Evolutionary conservation across 345 rosid species (phyloP).

Genomic region (Populus tremula): DNA sequence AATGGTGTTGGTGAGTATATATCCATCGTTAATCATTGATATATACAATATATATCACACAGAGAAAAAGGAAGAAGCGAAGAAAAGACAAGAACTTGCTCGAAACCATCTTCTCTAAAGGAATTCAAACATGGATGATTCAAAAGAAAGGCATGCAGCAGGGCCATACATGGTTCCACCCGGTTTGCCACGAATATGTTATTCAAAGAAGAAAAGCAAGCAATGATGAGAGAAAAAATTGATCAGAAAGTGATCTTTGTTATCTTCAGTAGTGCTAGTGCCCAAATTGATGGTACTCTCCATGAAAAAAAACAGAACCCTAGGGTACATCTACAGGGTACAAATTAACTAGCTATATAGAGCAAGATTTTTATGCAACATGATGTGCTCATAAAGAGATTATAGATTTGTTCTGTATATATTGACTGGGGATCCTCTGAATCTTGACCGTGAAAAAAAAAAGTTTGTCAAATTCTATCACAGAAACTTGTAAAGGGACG

Average conservation of each 20-base stretch:
- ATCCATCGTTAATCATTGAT: slow-evolving; percentile 8
- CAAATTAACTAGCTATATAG: no score
- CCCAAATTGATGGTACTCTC: neutral
- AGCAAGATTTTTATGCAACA: no score
- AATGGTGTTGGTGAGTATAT: neutral
- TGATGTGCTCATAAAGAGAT: no score
- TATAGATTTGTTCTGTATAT: no score
- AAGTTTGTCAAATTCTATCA: no score
- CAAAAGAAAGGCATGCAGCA: neutral
- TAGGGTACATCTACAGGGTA: no score
- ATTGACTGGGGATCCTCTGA: no score
- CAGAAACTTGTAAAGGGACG: no score
- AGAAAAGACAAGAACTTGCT: slow-evolving; percentile 11
- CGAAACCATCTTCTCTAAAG: neutral
- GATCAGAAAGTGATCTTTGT: no score
- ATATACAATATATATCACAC: neutral
- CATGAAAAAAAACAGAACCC: neutral
- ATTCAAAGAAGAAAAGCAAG: slow-evolving; percentile 2
- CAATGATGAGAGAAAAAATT: neutral
- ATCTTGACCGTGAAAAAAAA: no score
- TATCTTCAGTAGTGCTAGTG: neutral
- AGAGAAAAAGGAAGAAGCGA: neutral
- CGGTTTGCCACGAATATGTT: neutral
- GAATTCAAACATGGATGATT: neutral
- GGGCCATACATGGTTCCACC: neutral